These are phyloP conservation scores for Citrus mangshanensis DNA, from an alignment of 345 rosid species.

Conservation along the genomic window DNA sequence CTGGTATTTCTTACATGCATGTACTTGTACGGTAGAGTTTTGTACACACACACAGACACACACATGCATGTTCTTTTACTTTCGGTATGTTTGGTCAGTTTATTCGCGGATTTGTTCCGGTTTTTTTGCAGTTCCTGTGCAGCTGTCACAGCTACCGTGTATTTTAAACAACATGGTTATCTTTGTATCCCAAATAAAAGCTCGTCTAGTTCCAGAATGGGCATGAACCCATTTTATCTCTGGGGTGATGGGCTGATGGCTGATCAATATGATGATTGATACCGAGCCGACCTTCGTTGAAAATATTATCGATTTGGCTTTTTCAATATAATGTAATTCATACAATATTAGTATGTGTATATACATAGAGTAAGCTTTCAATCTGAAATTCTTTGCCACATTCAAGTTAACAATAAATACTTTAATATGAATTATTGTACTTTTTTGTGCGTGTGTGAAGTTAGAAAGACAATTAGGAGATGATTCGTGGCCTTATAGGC, in stretches of 20 bases:
- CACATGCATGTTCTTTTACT: background rate
- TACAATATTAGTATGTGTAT: no score
- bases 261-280: background rate
- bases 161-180: background rate
- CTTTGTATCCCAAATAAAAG: background rate
- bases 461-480: background rate
- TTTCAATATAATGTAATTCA: no score
- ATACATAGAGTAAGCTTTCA: no score
- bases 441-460: no score
- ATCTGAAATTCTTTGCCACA: no score
- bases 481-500: background rate
- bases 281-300: background rate
- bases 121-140: background rate
- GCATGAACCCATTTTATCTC: background rate
- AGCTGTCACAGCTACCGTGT: background rate
- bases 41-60: no score
- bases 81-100: background rate
- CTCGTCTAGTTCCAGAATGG: background rate
- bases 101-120: background rate
- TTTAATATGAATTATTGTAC: no score
- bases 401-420: no score
- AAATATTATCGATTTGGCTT: background rate
- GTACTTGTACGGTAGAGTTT: background rate
- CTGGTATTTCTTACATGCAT: background rate
- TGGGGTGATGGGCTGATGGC: background rate